Evolutionary conservation across 805 yeast genomes (phyloP).

Genomic region (Torulaspora quercuum): DNA sequence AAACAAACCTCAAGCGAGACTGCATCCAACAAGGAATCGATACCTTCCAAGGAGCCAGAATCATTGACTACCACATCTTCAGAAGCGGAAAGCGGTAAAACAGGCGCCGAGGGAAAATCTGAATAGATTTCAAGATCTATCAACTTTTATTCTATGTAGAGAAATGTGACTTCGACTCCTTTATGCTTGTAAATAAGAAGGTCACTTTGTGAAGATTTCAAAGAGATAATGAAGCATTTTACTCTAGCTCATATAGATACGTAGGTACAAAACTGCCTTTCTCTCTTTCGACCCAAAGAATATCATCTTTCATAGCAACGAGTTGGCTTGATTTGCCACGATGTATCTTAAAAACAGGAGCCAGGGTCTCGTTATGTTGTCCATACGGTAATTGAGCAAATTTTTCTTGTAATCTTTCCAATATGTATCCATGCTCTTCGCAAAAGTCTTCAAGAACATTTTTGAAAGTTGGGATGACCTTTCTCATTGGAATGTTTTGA

Average conservation of each 20-base stretch:
- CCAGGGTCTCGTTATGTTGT: conserved; percentile 26
- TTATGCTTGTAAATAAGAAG: conserved; percentile 5
- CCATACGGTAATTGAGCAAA: conserved; percentile 27
- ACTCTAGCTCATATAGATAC: conserved; percentile 14
- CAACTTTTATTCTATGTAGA: too few species aligned
- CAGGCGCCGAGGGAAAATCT: neutral
- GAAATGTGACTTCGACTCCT: too few species aligned
- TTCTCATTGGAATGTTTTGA: conserved; percentile 41
- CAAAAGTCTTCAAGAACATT: conserved; percentile 68
- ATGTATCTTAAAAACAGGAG: conserved; percentile 25
- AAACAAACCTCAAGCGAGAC: neutral
- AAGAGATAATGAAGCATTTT: too few species aligned
- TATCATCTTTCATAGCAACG: conserved; percentile 58
- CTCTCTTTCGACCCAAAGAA: conserved; percentile 48
- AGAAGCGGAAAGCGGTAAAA: conserved; percentile 1
- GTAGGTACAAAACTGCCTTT: conserved; percentile 9
- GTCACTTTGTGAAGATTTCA: too few species aligned
- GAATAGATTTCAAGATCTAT: too few species aligned
- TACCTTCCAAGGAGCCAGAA: neutral
- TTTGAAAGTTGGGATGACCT: conserved; percentile 49
- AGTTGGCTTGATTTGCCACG: conserved; percentile 2
- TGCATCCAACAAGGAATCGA: neutral
- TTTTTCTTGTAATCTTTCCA: conserved; percentile 18
- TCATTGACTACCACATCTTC: neutral
- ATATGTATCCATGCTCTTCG: conserved; percentile 42